Conservation (phyloP, 352 stramenopile genomes). For the Halophytophthora polymorphica region DNA sequence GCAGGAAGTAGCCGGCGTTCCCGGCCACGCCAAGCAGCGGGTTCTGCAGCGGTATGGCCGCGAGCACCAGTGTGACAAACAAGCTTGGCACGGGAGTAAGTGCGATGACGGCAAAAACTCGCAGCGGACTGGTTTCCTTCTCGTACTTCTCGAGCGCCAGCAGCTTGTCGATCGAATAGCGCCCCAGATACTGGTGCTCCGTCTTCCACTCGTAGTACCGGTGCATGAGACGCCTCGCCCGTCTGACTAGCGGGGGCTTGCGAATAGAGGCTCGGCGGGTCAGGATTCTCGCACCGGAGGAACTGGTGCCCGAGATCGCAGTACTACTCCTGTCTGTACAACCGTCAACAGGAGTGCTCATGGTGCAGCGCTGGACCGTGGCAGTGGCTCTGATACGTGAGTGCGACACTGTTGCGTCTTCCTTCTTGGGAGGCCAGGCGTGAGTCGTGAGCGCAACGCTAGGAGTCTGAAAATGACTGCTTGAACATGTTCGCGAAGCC, state of each 20-base stretch:
- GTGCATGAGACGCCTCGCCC: neutral
- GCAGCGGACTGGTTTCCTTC: neutral
- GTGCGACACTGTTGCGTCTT: too few relatives aligned
- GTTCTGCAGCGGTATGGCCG: slow-evolving; percentile 10
- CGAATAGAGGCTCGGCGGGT: too few relatives aligned
- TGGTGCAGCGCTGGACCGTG: too few relatives aligned
- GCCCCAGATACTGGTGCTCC: slow-evolving; percentile 24
- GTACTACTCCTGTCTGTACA: too few relatives aligned
- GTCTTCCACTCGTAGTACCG: slow-evolving; percentile 22
- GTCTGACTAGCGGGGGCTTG: neutral
- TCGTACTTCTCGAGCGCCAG: slow-evolving; percentile 21
- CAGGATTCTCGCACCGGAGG: too few relatives aligned
- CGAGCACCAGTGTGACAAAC: neutral
- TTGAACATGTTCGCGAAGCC: too few relatives aligned
- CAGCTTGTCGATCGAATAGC: slow-evolving; percentile 30
- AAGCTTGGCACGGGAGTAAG: slow-evolving; percentile 7
- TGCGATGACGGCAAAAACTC: slow-evolving; percentile 11
- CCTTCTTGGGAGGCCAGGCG: too few relatives aligned
- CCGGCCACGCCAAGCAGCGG: neutral
- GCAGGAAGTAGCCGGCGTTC: slow-evolving; percentile 4
- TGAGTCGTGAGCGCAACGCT: too few relatives aligned
- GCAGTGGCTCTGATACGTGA: too few relatives aligned
- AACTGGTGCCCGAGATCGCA: too few relatives aligned
- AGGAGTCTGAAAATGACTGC: too few relatives aligned
- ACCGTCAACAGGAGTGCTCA: too few relatives aligned